Conservation (phyloP, 805 yeast species). For the Ogataea pini region DNA sequence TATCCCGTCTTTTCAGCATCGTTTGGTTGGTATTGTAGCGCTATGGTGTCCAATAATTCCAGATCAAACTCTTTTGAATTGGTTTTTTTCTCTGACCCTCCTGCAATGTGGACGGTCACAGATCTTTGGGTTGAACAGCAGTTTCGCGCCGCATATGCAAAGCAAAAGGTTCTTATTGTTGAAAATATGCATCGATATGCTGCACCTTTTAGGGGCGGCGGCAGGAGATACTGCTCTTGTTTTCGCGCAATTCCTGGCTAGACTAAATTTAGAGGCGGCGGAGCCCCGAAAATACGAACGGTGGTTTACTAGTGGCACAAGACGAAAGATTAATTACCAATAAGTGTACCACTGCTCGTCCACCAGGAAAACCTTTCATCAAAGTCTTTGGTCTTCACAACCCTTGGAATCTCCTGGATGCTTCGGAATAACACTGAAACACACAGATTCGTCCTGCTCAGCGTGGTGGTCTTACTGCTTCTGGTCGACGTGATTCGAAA, state of each 20-base stretch:
- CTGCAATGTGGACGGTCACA: too few relatives aligned
- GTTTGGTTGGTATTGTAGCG: not conserved
- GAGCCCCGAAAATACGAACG: too few relatives aligned
- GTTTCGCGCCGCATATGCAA: not conserved
- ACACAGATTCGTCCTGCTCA: slow-evolving; percentile 2
- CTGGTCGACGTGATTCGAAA: slow-evolving; percentile 7
- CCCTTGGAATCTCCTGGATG: too few relatives aligned
- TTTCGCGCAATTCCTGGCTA: too few relatives aligned
- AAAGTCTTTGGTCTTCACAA: too few relatives aligned
- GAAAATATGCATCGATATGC: not conserved
- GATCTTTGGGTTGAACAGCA: too few relatives aligned
- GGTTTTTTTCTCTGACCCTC: not conserved
- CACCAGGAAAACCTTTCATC: too few relatives aligned
- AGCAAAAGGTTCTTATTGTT: not conserved
- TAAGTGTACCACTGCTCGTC: too few relatives aligned
- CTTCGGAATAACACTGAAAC: not conserved
- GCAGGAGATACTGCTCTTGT: not conserved
- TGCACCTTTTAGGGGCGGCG: slow-evolving; percentile 6
- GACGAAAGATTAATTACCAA: too few relatives aligned
- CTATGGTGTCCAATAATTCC: too few relatives aligned
- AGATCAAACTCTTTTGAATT: not conserved
- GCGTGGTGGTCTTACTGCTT: slow-evolving; percentile 1
- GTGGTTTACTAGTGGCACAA: too few relatives aligned
- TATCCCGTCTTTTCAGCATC: slow-evolving; percentile 7
- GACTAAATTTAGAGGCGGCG: too few relatives aligned